These are phyloP conservation scores for Coniochaeta prunicola DNA, from an alignment of 2,329 filamentous ascomycete species.

Conservation along the genomic window DNA sequence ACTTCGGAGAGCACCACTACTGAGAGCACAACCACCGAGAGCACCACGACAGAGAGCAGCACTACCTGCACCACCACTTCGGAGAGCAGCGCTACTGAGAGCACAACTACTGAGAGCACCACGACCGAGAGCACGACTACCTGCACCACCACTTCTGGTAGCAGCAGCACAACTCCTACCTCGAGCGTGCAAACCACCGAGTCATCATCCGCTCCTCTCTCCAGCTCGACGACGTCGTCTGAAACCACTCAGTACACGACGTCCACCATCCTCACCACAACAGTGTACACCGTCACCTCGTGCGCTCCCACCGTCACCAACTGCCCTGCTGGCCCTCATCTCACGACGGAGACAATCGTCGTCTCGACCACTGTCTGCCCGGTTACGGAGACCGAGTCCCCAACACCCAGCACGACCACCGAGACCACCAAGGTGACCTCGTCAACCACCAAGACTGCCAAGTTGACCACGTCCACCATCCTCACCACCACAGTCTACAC, in stretches of 20 bases:
- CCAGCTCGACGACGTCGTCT: not conserved
- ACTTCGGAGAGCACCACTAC: not conserved
- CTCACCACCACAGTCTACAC: slow-evolving; percentile 6
- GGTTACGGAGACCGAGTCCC: slow-evolving; percentile 25
- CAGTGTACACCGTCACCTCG: slow-evolving; percentile 50
- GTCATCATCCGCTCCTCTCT: not conserved
- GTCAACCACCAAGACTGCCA: not conserved
- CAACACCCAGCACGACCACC: not conserved
- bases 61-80: slow-evolving; percentile 20
- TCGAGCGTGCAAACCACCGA: not conserved
- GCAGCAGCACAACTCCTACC: not conserved
- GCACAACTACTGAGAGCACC: slow-evolving; percentile 31
- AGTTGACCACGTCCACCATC: slow-evolving; percentile 1
- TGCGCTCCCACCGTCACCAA: slow-evolving; percentile 50
- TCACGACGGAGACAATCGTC: slow-evolving; percentile 21
- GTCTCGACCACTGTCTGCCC: slow-evolving; percentile 30
- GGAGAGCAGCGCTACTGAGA: slow-evolving; percentile 10
- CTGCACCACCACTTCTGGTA: not conserved
- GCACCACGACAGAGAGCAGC: slow-evolving; percentile 28
- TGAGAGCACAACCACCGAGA: slow-evolving; percentile 29
- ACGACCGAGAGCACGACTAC: slow-evolving; percentile 14
- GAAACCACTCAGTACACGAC: slow-evolving; percentile 24
- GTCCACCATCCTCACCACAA: slow-evolving; percentile 44
- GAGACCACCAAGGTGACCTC: not conserved
- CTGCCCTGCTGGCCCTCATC: slow-evolving; percentile 34